phyloP scores from a whole-genome alignment of 2,329 filamentous ascomycete genomes.

The Pezicula carpinea region DNA sequence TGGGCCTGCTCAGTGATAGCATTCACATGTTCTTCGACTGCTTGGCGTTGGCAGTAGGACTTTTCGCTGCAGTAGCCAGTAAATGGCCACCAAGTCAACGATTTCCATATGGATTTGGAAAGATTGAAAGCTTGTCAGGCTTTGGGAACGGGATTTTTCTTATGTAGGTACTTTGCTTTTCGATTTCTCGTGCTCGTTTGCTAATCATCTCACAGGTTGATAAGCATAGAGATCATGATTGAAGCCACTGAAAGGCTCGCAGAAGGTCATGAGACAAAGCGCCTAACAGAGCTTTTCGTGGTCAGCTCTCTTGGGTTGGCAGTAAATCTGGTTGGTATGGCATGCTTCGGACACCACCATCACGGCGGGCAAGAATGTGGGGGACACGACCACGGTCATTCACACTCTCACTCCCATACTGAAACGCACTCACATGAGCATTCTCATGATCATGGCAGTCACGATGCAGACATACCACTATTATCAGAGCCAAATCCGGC shows the following conservation, averaged over 20 bases:
- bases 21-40: slow-evolving; percentile 99
- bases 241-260: slow-evolving; percentile 86
- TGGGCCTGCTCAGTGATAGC: slow-evolving; percentile 93
- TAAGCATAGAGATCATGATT: slow-evolving; percentile 93
- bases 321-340: slow-evolving; percentile 88
- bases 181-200: background rate
- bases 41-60: slow-evolving; percentile 81
- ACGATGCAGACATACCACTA: background rate
- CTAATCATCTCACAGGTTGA: slow-evolving; percentile 54
- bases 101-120: slow-evolving; percentile 94
- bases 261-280: slow-evolving; percentile 77
- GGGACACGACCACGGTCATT: slow-evolving; percentile 24
- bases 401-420: slow-evolving; percentile 28
- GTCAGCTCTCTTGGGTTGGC: slow-evolving; percentile 82
- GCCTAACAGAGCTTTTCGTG: slow-evolving; percentile 79
- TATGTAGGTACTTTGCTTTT: slow-evolving; percentile 51
- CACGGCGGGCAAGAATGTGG: slow-evolving; percentile 33
- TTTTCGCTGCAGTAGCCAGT: slow-evolving; percentile 89
- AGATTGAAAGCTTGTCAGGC: slow-evolving; percentile 92
- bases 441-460: slow-evolving; percentile 11
- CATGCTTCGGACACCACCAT: slow-evolving; percentile 41
- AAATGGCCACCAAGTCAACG: slow-evolving; percentile 89
- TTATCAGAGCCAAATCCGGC: background rate
- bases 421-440: slow-evolving; percentile 13
- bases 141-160: slow-evolving; percentile 96